Conservation (phyloP, 495 filamentous ascomycete species). For the Podospora fimiseda region DNA sequence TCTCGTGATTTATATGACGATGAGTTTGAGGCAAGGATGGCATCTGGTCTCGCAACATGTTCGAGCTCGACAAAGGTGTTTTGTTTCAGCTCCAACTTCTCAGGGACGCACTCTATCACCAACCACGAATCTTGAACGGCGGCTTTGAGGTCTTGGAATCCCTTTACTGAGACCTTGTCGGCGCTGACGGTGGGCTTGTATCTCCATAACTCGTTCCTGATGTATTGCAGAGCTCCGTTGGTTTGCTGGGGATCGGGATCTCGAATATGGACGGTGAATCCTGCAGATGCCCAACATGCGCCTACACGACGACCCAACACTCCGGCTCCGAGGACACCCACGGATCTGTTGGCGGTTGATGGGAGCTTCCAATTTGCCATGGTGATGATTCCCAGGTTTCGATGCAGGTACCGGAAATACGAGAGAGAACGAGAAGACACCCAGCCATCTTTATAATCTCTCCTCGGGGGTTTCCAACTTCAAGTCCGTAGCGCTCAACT, state of each 20-base stretch:
- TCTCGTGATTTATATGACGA: slow-evolving; percentile 41
- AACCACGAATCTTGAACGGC: slow-evolving; percentile 43
- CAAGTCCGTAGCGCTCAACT: background rate
- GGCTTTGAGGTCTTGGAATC: slow-evolving; percentile 29
- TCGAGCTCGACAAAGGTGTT: slow-evolving; percentile 45
- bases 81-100: slow-evolving; percentile 47
- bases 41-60: slow-evolving; percentile 29
- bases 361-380: slow-evolving; percentile 15
- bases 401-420: no score
- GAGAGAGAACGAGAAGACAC: no score
- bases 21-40: slow-evolving; percentile 46
- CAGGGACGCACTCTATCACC: slow-evolving; percentile 51
- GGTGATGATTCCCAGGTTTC: background rate
- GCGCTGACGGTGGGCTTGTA: slow-evolving; percentile 17
- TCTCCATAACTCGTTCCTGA: slow-evolving; percentile 13
- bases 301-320: slow-evolving; percentile 25
- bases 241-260: slow-evolving; percentile 15
- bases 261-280: slow-evolving; percentile 32
- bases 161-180: slow-evolving; percentile 10
- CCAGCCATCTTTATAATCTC: background rate
- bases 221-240: slow-evolving; percentile 23
- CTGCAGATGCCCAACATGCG: slow-evolving; percentile 23
- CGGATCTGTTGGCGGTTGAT: slow-evolving; percentile 9
- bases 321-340: slow-evolving; percentile 20
- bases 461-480: background rate